Percentiles rank a stretch among this genome's conserved stretches.
phyloP scores from a whole-genome alignment of 208 protist species.

The Ichthyophonus hoferi region DNA sequence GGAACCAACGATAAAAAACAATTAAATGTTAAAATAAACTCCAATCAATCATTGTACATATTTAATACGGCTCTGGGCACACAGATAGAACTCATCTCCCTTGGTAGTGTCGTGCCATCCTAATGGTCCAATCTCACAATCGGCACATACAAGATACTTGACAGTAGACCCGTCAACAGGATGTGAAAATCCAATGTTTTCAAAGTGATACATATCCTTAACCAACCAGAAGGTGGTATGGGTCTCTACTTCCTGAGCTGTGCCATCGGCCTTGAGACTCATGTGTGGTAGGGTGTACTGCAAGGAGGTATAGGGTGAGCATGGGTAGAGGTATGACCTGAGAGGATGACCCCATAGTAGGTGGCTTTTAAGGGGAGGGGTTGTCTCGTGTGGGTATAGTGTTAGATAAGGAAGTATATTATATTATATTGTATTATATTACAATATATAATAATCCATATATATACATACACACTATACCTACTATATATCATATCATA shows the following conservation, averaged over 20 bases:
- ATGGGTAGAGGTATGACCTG: not conserved
- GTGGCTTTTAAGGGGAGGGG: too few relatives aligned
- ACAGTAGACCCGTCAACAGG: not conserved
- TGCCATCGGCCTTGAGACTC: not conserved
- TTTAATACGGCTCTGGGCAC: not conserved
- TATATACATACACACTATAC: too few relatives aligned
- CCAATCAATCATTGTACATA: not conserved
- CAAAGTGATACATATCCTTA: constrained; percentile 12
- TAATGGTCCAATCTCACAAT: constrained; percentile 15
- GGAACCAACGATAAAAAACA: too few relatives aligned
- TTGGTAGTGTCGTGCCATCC: not conserved
- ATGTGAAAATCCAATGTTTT: constrained; percentile 12
- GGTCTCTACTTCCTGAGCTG: not conserved
- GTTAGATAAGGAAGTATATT: too few relatives aligned
- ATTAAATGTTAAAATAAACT: too few relatives aligned
- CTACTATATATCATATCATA: too few relatives aligned
- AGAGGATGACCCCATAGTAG: too few relatives aligned
- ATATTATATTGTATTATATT: too few relatives aligned
- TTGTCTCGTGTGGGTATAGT: too few relatives aligned
- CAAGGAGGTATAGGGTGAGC: not conserved
- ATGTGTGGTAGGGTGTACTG: not conserved
- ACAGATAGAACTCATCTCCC: not conserved
- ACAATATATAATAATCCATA: too few relatives aligned
- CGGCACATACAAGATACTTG: constrained; percentile 16
- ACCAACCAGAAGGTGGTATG: not conserved